phyloP scores from a whole-genome alignment of 2,329 filamentous ascomycete genomes.

The Mycogone perniciosa region DNA sequence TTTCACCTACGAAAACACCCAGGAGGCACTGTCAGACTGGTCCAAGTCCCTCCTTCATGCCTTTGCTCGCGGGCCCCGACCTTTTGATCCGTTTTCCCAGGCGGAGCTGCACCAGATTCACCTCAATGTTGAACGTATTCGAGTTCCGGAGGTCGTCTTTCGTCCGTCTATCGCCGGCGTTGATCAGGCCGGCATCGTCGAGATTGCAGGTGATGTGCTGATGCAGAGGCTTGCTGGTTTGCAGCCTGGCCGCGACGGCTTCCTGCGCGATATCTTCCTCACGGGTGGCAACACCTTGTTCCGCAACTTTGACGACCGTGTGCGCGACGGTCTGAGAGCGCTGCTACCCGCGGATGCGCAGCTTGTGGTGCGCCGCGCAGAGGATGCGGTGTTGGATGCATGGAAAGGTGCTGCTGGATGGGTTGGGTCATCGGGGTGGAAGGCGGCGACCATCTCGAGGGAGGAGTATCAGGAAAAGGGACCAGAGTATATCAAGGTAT shows the following conservation, averaged over 20 bases:
- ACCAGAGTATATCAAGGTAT: slow-evolving; percentile 82
- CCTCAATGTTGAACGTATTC: slow-evolving; percentile 92
- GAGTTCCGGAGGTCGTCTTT: slow-evolving; percentile 88
- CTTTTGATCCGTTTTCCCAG: slow-evolving; percentile 74
- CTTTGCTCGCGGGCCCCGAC: slow-evolving; percentile 80
- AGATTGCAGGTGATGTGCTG: slow-evolving; percentile 86
- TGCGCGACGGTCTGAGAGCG: slow-evolving; percentile 65
- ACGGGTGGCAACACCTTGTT: slow-evolving; percentile 93
- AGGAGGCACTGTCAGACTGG: slow-evolving; percentile 92
- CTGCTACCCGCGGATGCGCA: slow-evolving; percentile 63
- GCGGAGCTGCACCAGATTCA: slow-evolving; percentile 81
- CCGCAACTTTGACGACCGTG: slow-evolving; percentile 74
- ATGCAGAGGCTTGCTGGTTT: slow-evolving; percentile 66
- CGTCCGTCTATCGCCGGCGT: slow-evolving; percentile 86
- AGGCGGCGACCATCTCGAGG: slow-evolving; percentile 61
- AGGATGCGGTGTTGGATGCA: slow-evolving; percentile 74
- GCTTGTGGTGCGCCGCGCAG: slow-evolving; percentile 65
- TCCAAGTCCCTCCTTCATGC: slow-evolving; percentile 85
- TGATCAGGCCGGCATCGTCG: slow-evolving; percentile 87
- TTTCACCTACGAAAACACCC: slow-evolving; percentile 88
- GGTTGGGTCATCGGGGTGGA: slow-evolving; percentile 58
- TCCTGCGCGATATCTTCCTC: slow-evolving; percentile 82
- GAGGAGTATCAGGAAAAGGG: slow-evolving; percentile 91
- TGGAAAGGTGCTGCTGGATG: slow-evolving; percentile 91
- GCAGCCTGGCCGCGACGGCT: slow-evolving; percentile 50